A percentile compares a stretch with the other conserved stretches of the same genome.
Conservation (phyloP, 768 basidiomycete genomes). For the Podaxis sp. region DNA sequence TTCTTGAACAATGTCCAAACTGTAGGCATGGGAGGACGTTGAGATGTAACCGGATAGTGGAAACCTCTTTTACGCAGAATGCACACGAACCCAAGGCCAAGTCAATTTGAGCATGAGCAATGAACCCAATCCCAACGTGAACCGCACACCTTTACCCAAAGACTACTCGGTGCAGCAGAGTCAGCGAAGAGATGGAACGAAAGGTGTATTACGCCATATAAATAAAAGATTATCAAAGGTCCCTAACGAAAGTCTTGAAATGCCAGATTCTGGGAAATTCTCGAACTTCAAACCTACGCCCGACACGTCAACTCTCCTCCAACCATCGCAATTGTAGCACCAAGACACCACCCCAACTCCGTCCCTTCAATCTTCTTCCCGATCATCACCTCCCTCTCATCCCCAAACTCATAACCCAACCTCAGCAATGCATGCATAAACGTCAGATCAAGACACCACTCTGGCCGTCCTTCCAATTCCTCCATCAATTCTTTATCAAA, state of each 20-base stretch:
- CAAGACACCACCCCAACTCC: constrained; percentile 93
- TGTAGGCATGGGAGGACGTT: no score
- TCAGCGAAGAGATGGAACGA: neutral
- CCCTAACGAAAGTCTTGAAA: constrained; percentile 13
- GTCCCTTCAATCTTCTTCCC: constrained; percentile 89
- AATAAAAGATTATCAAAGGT: neutral
- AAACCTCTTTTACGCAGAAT: no score
- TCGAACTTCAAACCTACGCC: constrained; percentile 21
- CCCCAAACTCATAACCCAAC: constrained; percentile 87
- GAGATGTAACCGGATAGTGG: no score
- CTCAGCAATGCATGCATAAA: constrained; percentile 90
- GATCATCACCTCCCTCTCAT: constrained; percentile 63
- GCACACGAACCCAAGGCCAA: no score
- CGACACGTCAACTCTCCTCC: constrained; percentile 59
- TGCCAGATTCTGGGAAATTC: neutral
- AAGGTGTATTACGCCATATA: neutral
- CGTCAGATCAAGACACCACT: constrained; percentile 94
- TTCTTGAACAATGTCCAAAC: neutral
- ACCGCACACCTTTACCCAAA: no score
- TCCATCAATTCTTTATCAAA: constrained; percentile 34
- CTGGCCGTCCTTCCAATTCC: constrained; percentile 82
- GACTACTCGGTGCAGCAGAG: no score
- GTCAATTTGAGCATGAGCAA: no score
- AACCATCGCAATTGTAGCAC: constrained; percentile 79
- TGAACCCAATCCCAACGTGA: no score